Evolutionary conservation across 2,329 filamentous ascomycete genomes (phyloP).

Genomic region (Arthroderma uncinatum): DNA sequence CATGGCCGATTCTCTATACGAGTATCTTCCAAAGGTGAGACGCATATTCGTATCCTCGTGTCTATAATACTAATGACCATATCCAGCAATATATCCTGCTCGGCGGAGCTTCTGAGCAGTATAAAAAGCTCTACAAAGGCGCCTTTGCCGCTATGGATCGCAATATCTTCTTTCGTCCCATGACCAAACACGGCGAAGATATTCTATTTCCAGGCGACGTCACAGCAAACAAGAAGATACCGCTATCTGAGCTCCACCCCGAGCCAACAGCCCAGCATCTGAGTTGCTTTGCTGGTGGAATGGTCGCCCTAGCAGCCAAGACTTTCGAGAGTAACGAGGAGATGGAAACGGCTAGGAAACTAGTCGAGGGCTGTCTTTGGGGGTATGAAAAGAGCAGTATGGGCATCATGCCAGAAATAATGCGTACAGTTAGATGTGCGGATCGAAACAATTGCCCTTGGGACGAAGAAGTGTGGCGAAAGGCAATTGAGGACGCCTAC

Average conservation of each 20-base stretch:
- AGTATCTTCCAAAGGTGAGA: constrained; percentile 45
- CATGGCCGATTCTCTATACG: constrained; percentile 47
- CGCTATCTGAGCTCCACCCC: constrained; percentile 20
- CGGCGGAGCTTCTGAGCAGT: constrained; percentile 47
- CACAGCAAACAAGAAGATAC: constrained; percentile 25
- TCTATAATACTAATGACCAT: no score
- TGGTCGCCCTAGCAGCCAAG: constrained; percentile 44
- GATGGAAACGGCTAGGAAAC: constrained; percentile 37
- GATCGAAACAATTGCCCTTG: constrained; percentile 10
- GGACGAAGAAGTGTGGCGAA: constrained; percentile 9
- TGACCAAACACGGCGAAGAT: constrained; percentile 56
- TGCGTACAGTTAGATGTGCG: constrained; percentile 34
- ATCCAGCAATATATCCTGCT: constrained; percentile 49
- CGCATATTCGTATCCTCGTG: constrained; percentile 26
- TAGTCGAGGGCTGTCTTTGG: constrained; percentile 48
- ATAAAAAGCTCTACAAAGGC: constrained; percentile 59
- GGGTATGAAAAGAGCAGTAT: constrained; percentile 39
- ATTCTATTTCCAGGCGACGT: constrained; percentile 61
- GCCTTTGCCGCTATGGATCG: constrained; percentile 58
- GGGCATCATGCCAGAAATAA: constrained; percentile 46
- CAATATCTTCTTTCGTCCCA: constrained; percentile 65
- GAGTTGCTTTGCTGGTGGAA: constrained; percentile 45
- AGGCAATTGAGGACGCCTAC: neutral
- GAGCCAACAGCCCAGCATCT: constrained; percentile 42
- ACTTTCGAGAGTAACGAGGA: constrained; percentile 42